A percentile compares a stretch with the other conserved stretches of the same genome.
Conservation (phyloP, 1,284 basidiomycete species). For the Pseudozyma tsukubaensis region DNA sequence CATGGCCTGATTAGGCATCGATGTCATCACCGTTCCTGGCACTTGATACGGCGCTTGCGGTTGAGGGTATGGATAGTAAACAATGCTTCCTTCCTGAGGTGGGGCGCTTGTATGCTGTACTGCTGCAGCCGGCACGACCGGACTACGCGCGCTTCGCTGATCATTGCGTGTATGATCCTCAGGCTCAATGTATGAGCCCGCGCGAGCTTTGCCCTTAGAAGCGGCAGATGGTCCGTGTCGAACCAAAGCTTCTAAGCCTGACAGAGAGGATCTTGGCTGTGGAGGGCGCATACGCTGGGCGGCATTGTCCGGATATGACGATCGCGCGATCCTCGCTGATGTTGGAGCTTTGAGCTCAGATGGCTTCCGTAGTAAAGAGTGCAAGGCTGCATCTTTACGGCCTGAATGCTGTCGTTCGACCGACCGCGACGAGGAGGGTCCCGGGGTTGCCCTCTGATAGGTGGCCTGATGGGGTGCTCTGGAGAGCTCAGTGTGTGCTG, state of each 20-base stretch:
- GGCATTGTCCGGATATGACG: neutral
- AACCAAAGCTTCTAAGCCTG: conserved; percentile 20
- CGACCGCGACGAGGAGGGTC: conserved; percentile 3
- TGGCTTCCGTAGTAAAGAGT: conserved; percentile 1
- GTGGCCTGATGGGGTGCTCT: neutral
- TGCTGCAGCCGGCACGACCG: neutral
- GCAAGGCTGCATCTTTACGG: conserved; percentile 3
- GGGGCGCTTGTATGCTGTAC: conserved; percentile 1
- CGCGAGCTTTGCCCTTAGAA: conserved; percentile 36
- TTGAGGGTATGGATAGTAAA: conserved; percentile 28
- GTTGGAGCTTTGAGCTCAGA: neutral
- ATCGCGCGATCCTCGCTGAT: neutral
- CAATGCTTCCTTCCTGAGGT: conserved; percentile 7
- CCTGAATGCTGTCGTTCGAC: conserved; percentile 2
- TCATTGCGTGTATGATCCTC: neutral
- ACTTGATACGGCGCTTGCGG: conserved; percentile 16
- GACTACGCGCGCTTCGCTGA: neutral
- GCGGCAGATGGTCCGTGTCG: conserved; percentile 9
- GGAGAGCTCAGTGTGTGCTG: neutral
- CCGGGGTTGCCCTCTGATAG: neutral
- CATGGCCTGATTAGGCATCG: conserved; percentile 19
- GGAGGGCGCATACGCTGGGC: conserved; percentile 1
- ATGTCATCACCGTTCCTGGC: conserved; percentile 5
- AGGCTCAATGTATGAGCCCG: neutral
- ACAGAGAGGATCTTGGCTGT: conserved; percentile 1